Evolutionary conservation across 2,329 filamentous ascomycete genomes (phyloP), one percentile per base, ranked within the genome.

Genomic region (Sporothrix variecibatus): DNA sequence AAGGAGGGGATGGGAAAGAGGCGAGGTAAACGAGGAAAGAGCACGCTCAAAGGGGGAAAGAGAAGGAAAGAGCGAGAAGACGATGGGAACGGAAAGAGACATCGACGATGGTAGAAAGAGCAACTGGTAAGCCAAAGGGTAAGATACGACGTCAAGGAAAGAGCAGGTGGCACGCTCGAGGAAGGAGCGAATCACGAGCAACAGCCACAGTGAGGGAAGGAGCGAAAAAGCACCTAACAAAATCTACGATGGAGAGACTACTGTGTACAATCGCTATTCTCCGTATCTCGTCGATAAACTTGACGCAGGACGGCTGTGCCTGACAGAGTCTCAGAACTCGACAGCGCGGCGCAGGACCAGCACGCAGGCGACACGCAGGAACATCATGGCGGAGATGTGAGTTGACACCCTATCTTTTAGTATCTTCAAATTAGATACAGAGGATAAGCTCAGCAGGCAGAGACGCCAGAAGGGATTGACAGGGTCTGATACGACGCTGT

Each of bases 281-380:
- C 40, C n/a, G 38, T 62, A 17, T 46, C n/a, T 46, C 12, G 1
- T 69, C 65, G 20, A 34, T 53, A 23, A 28, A 38, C 67, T 69
- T n/a, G 67, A 69, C 67, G 67, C 67, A 53, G 28, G 46, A 56
- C 67, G 67, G 67, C 67, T 43, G 68, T 71, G n/a, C 68, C 51
- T 58, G 68, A n/a, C 68, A 53, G 49, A 58, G 68, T 70, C 67
- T 70, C 67, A 56, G 46, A 70, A 56, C 49, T 70, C 67, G 67
- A 40, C 67, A 53, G 31, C 31, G 51, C 51, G 68, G 68, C 51
- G 67, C 43, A 51, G 46, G 28, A 23, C 46, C 43, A 56, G 28
- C 46, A 53, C 67, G 67, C 67, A 69, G 46, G 28, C 43, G 43
- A n/a, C 67, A 69, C 67, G 67, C 67, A 69, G 46, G 62, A 67